Base-by-base conservation (phyloP, 2,329 filamentous ascomycete species). In the Phialocephala sp. region DNA sequence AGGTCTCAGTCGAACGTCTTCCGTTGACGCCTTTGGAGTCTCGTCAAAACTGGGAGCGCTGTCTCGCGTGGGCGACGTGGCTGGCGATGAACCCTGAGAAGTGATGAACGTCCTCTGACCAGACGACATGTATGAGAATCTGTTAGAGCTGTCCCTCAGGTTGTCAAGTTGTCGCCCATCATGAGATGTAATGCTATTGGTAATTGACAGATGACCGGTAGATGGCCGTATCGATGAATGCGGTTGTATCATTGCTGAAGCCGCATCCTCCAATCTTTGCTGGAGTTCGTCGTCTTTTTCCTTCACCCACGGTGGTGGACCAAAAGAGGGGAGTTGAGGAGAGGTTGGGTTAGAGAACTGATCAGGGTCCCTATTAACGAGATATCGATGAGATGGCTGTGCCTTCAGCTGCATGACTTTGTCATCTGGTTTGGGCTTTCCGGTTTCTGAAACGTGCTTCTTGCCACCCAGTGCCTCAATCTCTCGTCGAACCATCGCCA, bases 381-480 rank as follows among this genome's bases (percentile, higher is more conserved):
- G 63, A 64, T 72, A 72, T 64, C 72, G 66, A 56, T 74, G 73
- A 59, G 70, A 73, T 54, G 74, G 72, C 54, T 72, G 72, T 20
- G 65, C 64, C 64, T 62, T 71, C 11, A 75, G 55, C 59, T 73
- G 69, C 63, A 72, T 65, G n/a, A 69, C 35, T 47, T 72, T 72
- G 37, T 80, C 79, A 1, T 82, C 81, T 4, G 72, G 66, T 67
- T 83, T 84, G 0, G 82, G 81, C 66, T 79, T 82, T 45, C 86
- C 87, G 4, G 84, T 88, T 73, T 90, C 87, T 0, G 87, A 85
- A 27, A 85, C 75, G 63, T 82, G 81, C 75, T 85, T 89, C 79
- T 86, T 89, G 20, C 91, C 91, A 35, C 90, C 90, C 8, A 91
- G 78, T 6, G 82, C 81, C 71, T 92, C 88, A 60, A 94, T 93